Base-by-base conservation (phyloP, 306 rosid genomes). In the Pyrus pyrifolia region DNA sequence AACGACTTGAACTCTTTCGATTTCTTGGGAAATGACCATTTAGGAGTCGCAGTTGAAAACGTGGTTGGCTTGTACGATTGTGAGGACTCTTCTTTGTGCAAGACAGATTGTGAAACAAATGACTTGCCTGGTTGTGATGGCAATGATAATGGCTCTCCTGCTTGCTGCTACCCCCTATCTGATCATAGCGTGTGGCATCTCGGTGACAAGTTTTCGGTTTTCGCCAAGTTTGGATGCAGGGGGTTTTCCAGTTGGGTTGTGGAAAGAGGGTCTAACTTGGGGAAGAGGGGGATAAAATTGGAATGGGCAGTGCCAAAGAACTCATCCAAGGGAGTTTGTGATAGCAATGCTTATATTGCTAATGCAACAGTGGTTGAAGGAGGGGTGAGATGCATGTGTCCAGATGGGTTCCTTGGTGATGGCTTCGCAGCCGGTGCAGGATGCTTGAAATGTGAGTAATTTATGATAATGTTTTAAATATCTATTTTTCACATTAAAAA, bases 191-290 rank as follows among this genome's bases (percentile, higher is more conserved):
- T 92, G 44, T 95, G 99, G 97, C 88, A 81, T 60, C 17, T 80
- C 45, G 96, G 97, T 12, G 88, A 83, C 23, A 89, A 85, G 4
- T 89, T 95, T 73, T 87, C 97, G 0, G 86, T 87, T 57, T 95
- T 95, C 71, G 82, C 91, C 35, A 83, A 86, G 78, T 88, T 82
- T 78, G 99, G 99, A 44, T 95, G 99, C 86, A 87, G 99, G 66
- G 99, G 99, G 14, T 83, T 92, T 78, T 88, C 97, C 55, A 92
- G 99, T 80, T 95, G 99, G 99, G 92, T 83, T 66, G 88, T 90
- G 66, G 10, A 76, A 59, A 59, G 88, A 68, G 93, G 91, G 11
- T 75, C 93, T 27, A 90, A 77, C 83, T 69, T 78, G 2, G 97
- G 97, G 14, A 92, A 82, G 79, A 83, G 96, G 18, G 99, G 99